A percentile compares a stretch with the other conserved stretches of the same genome.
These are phyloP conservation scores for Trichoderma erinaceum DNA, from an alignment of 495 filamentous ascomycete species.

Conservation along the genomic window DNA sequence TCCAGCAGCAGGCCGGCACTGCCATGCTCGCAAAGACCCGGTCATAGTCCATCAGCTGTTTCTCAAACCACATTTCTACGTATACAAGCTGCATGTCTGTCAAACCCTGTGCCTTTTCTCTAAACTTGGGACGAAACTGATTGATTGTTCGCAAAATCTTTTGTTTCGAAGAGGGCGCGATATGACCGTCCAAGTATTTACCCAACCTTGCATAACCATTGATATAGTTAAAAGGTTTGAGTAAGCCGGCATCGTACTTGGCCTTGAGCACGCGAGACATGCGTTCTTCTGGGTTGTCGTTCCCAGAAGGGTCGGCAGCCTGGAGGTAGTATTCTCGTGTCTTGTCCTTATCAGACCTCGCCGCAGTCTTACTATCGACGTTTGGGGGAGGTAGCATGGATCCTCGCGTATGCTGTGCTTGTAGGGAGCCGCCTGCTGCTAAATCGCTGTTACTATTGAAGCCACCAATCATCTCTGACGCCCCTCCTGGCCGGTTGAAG, in stretches of 20 bases:
- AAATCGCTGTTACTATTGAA: neutral
- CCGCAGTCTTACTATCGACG: slow-evolving; percentile 47
- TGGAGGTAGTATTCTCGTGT: slow-evolving; percentile 91
- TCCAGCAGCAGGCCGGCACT: slow-evolving; percentile 95
- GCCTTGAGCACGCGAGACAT: slow-evolving; percentile 93
- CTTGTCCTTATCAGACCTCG: slow-evolving; percentile 60
- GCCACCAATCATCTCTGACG: slow-evolving; percentile 7
- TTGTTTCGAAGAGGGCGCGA: slow-evolving; percentile 69
- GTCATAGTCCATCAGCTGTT: slow-evolving; percentile 91
- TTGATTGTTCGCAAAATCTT: slow-evolving; percentile 87
- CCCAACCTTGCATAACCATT: slow-evolving; percentile 88
- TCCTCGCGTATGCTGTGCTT: slow-evolving; percentile 31
- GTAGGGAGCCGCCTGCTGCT: slow-evolving; percentile 17
- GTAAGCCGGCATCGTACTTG: slow-evolving; percentile 88
- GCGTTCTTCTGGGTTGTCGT: slow-evolving; percentile 84
- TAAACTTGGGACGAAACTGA: slow-evolving; percentile 89
- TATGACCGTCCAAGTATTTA: slow-evolving; percentile 82
- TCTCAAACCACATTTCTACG: slow-evolving; percentile 98
- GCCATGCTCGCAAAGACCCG: slow-evolving; percentile 99
- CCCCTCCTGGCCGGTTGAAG: slow-evolving; percentile 14
- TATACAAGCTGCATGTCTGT: slow-evolving; percentile 88
- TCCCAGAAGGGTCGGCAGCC: slow-evolving; percentile 88
- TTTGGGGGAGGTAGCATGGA: slow-evolving; percentile 42
- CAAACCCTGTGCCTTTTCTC: slow-evolving; percentile 84
- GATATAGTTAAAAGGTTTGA: slow-evolving; percentile 97